Conservation (phyloP, 305 asterid genomes). For the Galium porrigens region DNA sequence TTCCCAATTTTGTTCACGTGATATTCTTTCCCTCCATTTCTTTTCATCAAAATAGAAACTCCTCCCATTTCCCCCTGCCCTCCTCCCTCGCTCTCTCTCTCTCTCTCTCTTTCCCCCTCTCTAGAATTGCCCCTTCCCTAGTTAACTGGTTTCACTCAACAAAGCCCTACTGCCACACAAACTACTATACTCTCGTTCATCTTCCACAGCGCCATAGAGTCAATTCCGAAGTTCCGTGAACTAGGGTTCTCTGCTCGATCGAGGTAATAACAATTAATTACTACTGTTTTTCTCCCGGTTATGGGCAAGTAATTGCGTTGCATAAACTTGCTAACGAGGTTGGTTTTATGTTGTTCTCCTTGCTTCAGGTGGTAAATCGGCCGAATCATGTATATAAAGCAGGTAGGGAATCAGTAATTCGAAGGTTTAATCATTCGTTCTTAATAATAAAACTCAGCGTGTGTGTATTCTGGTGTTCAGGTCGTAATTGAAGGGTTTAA, state of each 20-base stretch:
- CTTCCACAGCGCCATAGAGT: neutral
- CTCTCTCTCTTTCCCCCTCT: neutral
- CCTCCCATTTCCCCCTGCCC: neutral
- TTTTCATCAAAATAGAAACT: neutral
- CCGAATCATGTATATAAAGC: constrained; percentile 60
- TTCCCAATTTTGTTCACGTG: neutral
- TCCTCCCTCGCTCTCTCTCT: neutral
- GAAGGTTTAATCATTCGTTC: neutral
- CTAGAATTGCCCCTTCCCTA: neutral
- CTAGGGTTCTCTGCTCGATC: constrained; percentile 7
- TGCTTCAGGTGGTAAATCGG: neutral
- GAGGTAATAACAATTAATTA: neutral
- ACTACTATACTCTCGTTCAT: neutral
- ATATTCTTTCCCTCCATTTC: neutral
- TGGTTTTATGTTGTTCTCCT: neutral
- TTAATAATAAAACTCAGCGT: neutral
- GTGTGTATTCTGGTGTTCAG: constrained; percentile 21
- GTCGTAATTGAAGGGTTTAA: constrained; percentile 88
- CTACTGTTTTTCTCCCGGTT: neutral
- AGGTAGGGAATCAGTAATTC: constrained; percentile 30
- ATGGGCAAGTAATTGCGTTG: neutral
- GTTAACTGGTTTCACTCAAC: neutral
- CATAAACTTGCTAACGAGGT: neutral
- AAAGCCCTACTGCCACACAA: neutral
- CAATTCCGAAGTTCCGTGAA: neutral